Conservation (phyloP, 73 alveolate species). For the Blepharisma stoltei region DNA sequence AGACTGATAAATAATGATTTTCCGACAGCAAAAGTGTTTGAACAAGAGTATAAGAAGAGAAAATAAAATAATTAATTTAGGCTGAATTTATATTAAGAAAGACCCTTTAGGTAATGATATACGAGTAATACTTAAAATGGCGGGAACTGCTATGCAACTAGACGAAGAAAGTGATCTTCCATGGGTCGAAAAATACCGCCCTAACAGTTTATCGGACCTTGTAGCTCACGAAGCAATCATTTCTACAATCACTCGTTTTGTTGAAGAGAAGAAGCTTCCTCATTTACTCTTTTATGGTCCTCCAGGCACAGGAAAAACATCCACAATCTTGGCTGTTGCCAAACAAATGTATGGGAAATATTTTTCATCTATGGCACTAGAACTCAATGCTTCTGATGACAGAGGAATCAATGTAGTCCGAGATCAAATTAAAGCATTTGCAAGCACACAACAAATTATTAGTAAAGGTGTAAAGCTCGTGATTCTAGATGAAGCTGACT, state of each 20-base stretch:
- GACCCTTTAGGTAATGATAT: too few relatives aligned
- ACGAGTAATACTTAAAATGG: neutral
- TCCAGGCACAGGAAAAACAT: constrained; percentile 93
- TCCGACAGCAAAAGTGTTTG: neutral
- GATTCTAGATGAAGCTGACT: constrained; percentile 95
- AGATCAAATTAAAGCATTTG: constrained; percentile 85
- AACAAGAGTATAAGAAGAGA: neutral
- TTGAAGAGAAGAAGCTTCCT: constrained; percentile 76
- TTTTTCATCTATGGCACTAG: constrained; percentile 78
- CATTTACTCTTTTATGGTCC: constrained; percentile 94
- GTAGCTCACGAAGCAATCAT: constrained; percentile 89
- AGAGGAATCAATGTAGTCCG: constrained; percentile 94
- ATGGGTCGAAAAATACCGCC: constrained; percentile 85
- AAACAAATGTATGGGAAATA: constrained; percentile 71
- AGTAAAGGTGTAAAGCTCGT: constrained; percentile 80
- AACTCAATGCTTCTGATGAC: constrained; percentile 94
- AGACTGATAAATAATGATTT: neutral
- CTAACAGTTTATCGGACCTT: constrained; percentile 58
- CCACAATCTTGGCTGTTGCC: constrained; percentile 84
- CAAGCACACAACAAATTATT: constrained; percentile 64
- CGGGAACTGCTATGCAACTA: constrained; percentile 26
- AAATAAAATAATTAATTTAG: too few relatives aligned
- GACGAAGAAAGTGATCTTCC: constrained; percentile 57
- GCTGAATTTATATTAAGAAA: too few relatives aligned
- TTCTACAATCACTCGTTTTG: constrained; percentile 64